Evolutionary conservation across 257 asterid species (phyloP).

Genomic region (Nicotiana otophora): DNA sequence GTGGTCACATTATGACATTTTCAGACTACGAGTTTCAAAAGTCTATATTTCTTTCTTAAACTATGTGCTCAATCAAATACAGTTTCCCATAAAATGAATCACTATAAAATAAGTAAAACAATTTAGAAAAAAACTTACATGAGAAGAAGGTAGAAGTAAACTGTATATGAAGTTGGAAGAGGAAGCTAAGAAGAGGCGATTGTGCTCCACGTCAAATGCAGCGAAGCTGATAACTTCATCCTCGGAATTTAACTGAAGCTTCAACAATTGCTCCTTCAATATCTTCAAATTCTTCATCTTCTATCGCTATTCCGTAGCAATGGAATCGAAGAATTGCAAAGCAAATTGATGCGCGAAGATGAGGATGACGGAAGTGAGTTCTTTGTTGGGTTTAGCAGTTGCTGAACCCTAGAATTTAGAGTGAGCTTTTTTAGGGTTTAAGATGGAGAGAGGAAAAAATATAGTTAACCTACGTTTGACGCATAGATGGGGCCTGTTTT

Average conservation of each 20-base stretch:
- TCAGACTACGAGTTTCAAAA: too few relatives aligned
- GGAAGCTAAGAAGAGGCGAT: constrained; percentile 75
- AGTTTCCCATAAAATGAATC: too few relatives aligned
- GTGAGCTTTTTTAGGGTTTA: neutral
- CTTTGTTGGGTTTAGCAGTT: neutral
- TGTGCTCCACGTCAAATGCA: constrained; percentile 73
- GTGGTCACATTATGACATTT: too few relatives aligned
- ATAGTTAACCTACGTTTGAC: too few relatives aligned
- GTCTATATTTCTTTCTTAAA: too few relatives aligned
- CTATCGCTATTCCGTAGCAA: neutral
- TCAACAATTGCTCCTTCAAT: constrained; percentile 47
- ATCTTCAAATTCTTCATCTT: constrained; percentile 74
- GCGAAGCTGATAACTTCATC: constrained; percentile 51
- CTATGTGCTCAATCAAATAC: too few relatives aligned
- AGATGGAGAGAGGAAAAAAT: neutral
- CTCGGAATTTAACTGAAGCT: constrained; percentile 39
- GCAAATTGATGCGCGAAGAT: neutral
- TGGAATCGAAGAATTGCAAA: neutral
- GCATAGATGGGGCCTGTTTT: too few relatives aligned
- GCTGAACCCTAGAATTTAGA: neutral
- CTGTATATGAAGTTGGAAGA: constrained; percentile 59
- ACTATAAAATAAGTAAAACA: neutral
- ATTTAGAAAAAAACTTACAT: constrained; percentile 24
- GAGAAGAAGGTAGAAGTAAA: constrained; percentile 44
- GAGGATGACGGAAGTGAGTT: neutral